Base-by-base conservation (phyloP, 352 stramenopile genomes). In the Globisporangium iwayamae region DNA sequence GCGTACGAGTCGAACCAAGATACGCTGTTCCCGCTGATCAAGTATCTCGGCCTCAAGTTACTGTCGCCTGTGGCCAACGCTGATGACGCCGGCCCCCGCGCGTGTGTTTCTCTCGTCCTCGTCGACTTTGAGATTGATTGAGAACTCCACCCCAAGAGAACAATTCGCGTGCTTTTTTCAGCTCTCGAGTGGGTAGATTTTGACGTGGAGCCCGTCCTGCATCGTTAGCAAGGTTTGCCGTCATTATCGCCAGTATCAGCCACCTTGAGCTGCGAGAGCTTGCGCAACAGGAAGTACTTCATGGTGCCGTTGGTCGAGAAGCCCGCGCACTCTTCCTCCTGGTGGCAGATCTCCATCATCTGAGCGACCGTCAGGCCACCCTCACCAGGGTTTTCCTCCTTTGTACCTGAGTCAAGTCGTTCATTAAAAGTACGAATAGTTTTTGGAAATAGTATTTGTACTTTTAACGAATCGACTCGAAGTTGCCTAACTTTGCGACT, bases 221-320 rank as follows among this genome's bases (percentile, higher is more conserved):
- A 71, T 60, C 2, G 66, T 79, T 28, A 28, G 25, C 22, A 81
- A 45, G 22, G 8, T 13, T 20, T 32, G 20, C 51, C 4, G 16
- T 34, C 16, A 8, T 28, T n/a, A 38, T 32, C 11, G 25, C 25
- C 36, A 36, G n/a, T 65, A 50, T 39, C 36, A 25, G 39, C 18
- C 75, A 92, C 59, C 38, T 89, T 73, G 3, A 94, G 69, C 25
- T 92, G 85, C 18, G 83, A 91, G 3, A 94, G 72, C 60, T 90
- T 81, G 3, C 85, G 74, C 3, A 81, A 83, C 20, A 94, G 71
- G 48, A 94, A 92, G 4, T 83, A 76, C 69, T 94, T 94, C 45
- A 94, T 70, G 9, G 81, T 61, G 7, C 85, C 79, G 60, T 94
- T 80, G 0, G 85, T 91, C 4, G 83, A 77, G 66, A 94, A 92